phyloP scores from a whole-genome alignment of 306 rosid species.

The Psophocarpus tetragonolobus region DNA sequence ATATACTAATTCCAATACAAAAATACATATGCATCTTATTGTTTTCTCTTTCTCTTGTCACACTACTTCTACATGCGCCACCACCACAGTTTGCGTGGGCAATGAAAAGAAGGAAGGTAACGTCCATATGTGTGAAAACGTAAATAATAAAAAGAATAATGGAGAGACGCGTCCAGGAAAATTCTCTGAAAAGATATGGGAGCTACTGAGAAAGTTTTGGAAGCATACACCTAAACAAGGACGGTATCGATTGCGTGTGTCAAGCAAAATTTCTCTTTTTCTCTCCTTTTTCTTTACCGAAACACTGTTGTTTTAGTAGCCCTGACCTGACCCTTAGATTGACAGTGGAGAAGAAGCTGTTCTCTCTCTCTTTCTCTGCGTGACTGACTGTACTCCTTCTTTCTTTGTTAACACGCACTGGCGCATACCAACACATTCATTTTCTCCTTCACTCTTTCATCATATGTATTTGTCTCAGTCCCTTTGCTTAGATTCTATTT shows the following conservation, averaged over 20 bases:
- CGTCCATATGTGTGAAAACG: background rate
- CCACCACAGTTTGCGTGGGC: slow-evolving; percentile 28
- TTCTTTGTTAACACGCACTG: slow-evolving; percentile 5
- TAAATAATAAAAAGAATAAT: slow-evolving; percentile 32
- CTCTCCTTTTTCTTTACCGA: slow-evolving; percentile 39
- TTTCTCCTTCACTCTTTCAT: background rate
- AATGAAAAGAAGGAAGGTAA: background rate
- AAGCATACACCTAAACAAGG: slow-evolving; percentile 29
- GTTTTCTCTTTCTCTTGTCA: slow-evolving; percentile 20
- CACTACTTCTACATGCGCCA: background rate
- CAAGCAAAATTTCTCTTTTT: slow-evolving; percentile 20
- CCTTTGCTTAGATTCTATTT: background rate
- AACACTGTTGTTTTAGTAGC: slow-evolving; percentile 56
- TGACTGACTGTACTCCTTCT: slow-evolving; percentile 34
- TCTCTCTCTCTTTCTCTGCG: slow-evolving; percentile 17
- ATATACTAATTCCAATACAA: background rate
- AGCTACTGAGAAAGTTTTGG: slow-evolving; percentile 39
- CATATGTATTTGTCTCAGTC: slow-evolving; percentile 5
- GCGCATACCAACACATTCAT: background rate
- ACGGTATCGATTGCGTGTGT: slow-evolving; percentile 70
- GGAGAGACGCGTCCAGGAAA: slow-evolving; percentile 25
- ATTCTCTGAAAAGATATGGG: slow-evolving; percentile 46
- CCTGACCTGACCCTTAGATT: slow-evolving; percentile 48
- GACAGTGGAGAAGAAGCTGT: slow-evolving; percentile 48
- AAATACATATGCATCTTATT: background rate